These are phyloP conservation scores for Rhizopus microsporus DNA, from an alignment of 371 early-diverging fungal genomes.

Conservation along the genomic window DNA sequence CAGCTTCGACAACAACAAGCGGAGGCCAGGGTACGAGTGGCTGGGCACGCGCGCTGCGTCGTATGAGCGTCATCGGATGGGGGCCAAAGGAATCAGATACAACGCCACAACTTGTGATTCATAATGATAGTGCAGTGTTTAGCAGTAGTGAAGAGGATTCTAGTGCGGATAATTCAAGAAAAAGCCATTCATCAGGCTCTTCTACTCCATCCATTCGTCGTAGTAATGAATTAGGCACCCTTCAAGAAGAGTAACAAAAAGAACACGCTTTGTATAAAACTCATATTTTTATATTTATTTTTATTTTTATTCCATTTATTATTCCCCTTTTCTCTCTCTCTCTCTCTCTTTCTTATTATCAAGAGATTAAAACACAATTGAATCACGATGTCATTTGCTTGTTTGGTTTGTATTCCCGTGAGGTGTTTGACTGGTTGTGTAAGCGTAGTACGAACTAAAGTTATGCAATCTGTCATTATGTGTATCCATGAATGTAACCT, in stretches of 20 bases:
- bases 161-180: conserved; percentile 8
- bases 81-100: conserved; percentile 14
- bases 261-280: neutral
- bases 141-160: conserved; percentile 21
- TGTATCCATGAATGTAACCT: too few species aligned
- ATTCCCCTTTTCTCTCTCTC: neutral
- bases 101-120: neutral
- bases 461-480: too few species aligned
- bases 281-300: neutral
- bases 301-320: neutral
- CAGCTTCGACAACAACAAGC: conserved; percentile 18
- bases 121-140: conserved; percentile 1
- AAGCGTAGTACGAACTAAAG: too few species aligned
- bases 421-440: too few species aligned
- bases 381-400: too few species aligned
- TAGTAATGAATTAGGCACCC: conserved; percentile 47
- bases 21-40: conserved; percentile 24
- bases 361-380: too few species aligned
- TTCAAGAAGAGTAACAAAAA: conserved; percentile 38
- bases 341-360: too few species aligned
- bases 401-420: too few species aligned
- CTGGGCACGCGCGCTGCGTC: conserved; percentile 50
- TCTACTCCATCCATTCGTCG: conserved; percentile 39
- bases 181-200: conserved; percentile 20
- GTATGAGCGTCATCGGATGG: conserved; percentile 53